Base-by-base conservation (phyloP, 2,329 filamentous ascomycete genomes). In the Colletotrichum kahawae region DNA sequence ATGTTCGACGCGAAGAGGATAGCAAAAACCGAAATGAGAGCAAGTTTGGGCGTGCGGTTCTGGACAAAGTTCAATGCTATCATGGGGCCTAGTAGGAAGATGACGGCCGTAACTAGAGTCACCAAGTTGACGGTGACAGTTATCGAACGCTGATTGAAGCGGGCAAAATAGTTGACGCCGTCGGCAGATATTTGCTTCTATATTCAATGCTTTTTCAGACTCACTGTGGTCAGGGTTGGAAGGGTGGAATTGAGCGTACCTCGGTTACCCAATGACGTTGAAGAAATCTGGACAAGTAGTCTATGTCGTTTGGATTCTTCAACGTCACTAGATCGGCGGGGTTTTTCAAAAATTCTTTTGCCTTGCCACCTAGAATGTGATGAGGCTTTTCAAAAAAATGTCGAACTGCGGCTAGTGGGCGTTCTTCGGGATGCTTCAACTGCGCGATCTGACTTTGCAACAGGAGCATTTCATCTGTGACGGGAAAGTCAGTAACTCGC, bases 1-100 rank as follows among this genome's bases (percentile, higher is more conserved):
- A 78, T 67, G 13, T 76, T 75, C 3, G 70, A 16, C 2, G 77
- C 75, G 60, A 79, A 79, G 2, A 78, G 31, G 1, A 74, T 43
- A 2, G 74, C 76, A 48, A 78, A 79, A 13, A 67, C 29, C 10
- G 66, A 65, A 27, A 79, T 74, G 3, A 79, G 57, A 2, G 62
- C 70, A 1, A 78, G 63, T 62, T 76, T 33, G 0, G 68, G 67
- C 3, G 57, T 33, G 59, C 70, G 57, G 4, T 76, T 60, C 10
- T 67, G 34, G 0, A 77, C 59, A 5, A 75, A 75, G 48, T 73
- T 71, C 7, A 78, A 33, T 13, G 60, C 69, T 1, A 74, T 51
- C 4, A 77, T 76, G 0, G 75, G 70, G 2, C 75, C 75, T 1
- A 71, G n/a, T 1, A 76, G 43, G 3, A 76, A 51, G 8, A 62